Conservation (phyloP, 2,329 filamentous ascomycete species). For the Chalaropsis thielavioides region DNA sequence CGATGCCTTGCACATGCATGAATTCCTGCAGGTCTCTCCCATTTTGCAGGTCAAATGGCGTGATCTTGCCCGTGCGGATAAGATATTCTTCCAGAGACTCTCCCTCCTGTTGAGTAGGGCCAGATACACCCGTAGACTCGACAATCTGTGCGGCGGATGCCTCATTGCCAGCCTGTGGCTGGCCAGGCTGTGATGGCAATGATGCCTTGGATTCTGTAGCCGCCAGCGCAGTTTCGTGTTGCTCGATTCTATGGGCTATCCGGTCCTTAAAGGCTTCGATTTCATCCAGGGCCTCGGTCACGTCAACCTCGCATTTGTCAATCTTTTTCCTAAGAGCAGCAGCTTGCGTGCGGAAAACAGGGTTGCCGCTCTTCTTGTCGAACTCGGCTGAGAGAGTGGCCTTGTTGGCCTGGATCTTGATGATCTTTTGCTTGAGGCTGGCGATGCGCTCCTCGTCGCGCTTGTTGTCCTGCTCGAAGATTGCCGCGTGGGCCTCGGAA, state of each 20-base stretch:
- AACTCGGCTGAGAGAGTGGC: conserved; percentile 28
- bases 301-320: conserved; percentile 49
- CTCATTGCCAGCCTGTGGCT: background rate
- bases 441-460: conserved; percentile 48
- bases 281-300: conserved; percentile 53
- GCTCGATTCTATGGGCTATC: conserved; percentile 47
- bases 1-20: conserved; percentile 33
- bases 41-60: conserved; percentile 68
- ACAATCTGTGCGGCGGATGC: background rate
- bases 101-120: conserved; percentile 28
- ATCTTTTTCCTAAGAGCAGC: conserved; percentile 38
- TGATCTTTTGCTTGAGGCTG: conserved; percentile 38
- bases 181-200: background rate
- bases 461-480: conserved; percentile 49
- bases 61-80: conserved; percentile 93
- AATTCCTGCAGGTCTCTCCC: conserved; percentile 51
- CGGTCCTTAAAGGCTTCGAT: conserved; percentile 66
- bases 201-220: conserved; percentile 34
- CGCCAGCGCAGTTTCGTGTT: conserved; percentile 42
- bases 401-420: conserved; percentile 49
- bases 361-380: conserved; percentile 28
- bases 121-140: background rate
- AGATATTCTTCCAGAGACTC: conserved; percentile 81
- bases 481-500: conserved; percentile 41
- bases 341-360: conserved; percentile 27